Base-by-base conservation (phyloP, 2,329 filamentous ascomycete genomes). In the Rachicladosporium sp. region DNA sequence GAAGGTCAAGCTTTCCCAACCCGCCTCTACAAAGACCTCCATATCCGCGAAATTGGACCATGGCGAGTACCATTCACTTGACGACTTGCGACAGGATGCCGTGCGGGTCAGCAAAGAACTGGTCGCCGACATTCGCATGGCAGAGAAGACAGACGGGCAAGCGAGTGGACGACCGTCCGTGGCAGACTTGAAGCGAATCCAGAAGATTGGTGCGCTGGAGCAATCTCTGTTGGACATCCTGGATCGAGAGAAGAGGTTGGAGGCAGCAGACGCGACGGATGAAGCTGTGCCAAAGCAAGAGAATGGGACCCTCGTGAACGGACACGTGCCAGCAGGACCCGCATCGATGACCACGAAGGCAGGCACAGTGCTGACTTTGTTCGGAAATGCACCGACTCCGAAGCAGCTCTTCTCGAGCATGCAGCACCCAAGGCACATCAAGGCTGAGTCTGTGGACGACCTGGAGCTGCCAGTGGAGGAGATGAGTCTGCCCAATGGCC, bases 371-470 rank as follows among this genome's bases (percentile, higher is more conserved):
- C 66, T 95, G 42, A 89, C 84, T 1, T 67, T 93, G 1, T 80
- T 78, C 49, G 86, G 84, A 40, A 82, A 78, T 49, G 82, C 82
- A 31, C 77, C 80, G 2, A 77, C 78, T 34, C 73, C 82, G 29
- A 80, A 78, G 50, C 82, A 89, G 44, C 67, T 95, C 3, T 95
- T 91, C 58, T 93, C 89, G 3, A 93, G 88, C 59, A 67, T 94
- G 36, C 83, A 82, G 47, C 69, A 73, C 40, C 29, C 36, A 5
- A 29, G 29, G 15, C 32, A 35, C 6, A 27, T 27, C 23, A 27
- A 27, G 23, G 23, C 23, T 8, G 23, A 27, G 23, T 27, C 23
- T 27, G 23, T 27, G 3, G 23, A 27, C 23, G 23, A 27, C 23
- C 36, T 42, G n/a, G 58, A 62, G 29, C 52, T 66, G 21, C 56